phyloP scores from a whole-genome alignment of 768 basidiomycete genomes.

The Boletales sp. region DNA sequence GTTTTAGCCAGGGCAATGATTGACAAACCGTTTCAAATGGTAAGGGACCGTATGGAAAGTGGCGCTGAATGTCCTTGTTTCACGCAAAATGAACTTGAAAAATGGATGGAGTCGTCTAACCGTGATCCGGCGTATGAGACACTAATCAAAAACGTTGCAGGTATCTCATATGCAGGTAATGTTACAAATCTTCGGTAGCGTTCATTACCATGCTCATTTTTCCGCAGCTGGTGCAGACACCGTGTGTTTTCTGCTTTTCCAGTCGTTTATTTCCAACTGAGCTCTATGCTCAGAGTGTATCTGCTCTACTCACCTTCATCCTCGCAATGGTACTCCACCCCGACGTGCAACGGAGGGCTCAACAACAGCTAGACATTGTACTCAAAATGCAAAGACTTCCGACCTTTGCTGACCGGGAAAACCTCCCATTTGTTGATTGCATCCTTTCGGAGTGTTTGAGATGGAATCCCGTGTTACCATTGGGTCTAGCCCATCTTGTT shows the following conservation, averaged over 20 bases:
- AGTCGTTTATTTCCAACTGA: slow-evolving; percentile 23
- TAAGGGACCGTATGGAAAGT: slow-evolving; percentile 42
- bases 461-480: slow-evolving; percentile 40
- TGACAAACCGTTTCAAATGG: slow-evolving; percentile 38
- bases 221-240: slow-evolving; percentile 24
- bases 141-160: slow-evolving; percentile 48
- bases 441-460: slow-evolving; percentile 34
- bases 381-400: slow-evolving; percentile 46
- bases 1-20: slow-evolving; percentile 27
- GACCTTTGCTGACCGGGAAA: slow-evolving; percentile 36
- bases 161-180: slow-evolving; percentile 46
- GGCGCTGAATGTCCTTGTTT: slow-evolving; percentile 39
- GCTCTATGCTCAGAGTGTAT: slow-evolving; percentile 39
- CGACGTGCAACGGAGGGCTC: slow-evolving; percentile 44
- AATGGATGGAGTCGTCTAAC: slow-evolving; percentile 22
- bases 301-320: slow-evolving; percentile 46
- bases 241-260: slow-evolving; percentile 17
- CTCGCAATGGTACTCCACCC: slow-evolving; percentile 55
- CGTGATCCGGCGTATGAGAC: slow-evolving; percentile 37
- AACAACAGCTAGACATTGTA: slow-evolving; percentile 49
- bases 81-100: slow-evolving; percentile 39
- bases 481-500: slow-evolving; percentile 19
- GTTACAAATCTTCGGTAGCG: not conserved
- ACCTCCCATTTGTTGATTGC: slow-evolving; percentile 40
- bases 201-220: slow-evolving; percentile 3